These are phyloP conservation scores for Hibiscus syriacus DNA, from an alignment of 345 rosid species.

Conservation along the genomic window DNA sequence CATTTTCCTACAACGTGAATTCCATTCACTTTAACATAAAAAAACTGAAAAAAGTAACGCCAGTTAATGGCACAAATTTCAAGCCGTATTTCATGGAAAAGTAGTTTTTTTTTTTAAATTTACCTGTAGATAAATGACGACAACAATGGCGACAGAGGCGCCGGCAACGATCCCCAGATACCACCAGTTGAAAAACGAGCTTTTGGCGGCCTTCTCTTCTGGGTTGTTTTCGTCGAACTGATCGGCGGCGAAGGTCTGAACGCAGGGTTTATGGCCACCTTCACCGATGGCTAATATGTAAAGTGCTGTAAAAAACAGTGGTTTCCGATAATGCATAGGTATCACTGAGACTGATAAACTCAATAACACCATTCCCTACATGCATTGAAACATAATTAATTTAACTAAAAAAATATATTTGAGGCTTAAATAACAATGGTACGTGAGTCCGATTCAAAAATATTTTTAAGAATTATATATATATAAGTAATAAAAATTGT, in stretches of 20 bases:
- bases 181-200: conserved; percentile 96
- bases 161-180: conserved; percentile 49
- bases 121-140: conserved; percentile 69
- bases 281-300: conserved; percentile 73
- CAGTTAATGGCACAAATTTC: not conserved
- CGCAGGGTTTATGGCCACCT: conserved; percentile 94
- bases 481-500: no score
- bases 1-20: conserved; percentile 41
- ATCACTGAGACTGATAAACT: conserved; percentile 51
- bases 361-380: conserved; percentile 66
- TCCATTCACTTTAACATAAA: not conserved
- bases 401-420: no score
- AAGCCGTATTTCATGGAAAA: not conserved
- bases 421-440: no score
- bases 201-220: conserved; percentile 61
- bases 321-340: conserved; percentile 26
- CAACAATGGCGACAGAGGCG: conserved; percentile 46
- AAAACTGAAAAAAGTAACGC: not conserved
- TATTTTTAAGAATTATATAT: no score
- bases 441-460: no score
- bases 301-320: conserved; percentile 55
- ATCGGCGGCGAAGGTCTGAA: conserved; percentile 91
- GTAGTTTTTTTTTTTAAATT: not conserved
- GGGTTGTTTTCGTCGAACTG: conserved; percentile 62
- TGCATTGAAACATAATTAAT: no score